Conservation (phyloP, 768 basidiomycete species). For the Mycena metata region DNA sequence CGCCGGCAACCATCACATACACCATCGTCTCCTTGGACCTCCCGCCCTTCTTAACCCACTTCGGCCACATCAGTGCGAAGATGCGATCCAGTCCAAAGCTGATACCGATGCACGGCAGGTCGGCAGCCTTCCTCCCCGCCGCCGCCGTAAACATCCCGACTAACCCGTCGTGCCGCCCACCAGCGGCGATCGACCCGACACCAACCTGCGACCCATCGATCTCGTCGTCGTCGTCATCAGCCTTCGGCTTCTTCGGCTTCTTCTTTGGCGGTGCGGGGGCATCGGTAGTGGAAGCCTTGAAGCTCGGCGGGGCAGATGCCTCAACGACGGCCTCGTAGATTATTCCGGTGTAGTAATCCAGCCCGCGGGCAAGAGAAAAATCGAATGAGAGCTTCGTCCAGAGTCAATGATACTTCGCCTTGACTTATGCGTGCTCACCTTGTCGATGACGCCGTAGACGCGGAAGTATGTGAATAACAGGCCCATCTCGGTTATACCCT, state of each 20-base stretch:
- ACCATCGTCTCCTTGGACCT: slow-evolving; percentile 93
- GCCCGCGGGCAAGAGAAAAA: slow-evolving; percentile 94
- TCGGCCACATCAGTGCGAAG: slow-evolving; percentile 91
- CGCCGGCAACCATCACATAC: slow-evolving; percentile 93
- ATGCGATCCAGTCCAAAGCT: slow-evolving; percentile 95
- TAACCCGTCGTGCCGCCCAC: slow-evolving; percentile 95
- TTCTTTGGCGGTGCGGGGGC: slow-evolving; percentile 47
- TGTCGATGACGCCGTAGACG: slow-evolving; percentile 83
- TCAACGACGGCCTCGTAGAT: slow-evolving; percentile 98
- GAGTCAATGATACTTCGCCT: not conserved
- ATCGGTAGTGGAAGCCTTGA: slow-evolving; percentile 65
- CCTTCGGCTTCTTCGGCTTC: slow-evolving; percentile 61
- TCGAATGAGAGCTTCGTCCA: slow-evolving; percentile 88
- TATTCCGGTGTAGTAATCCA: slow-evolving; percentile 99
- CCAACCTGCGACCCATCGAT: slow-evolving; percentile 94
- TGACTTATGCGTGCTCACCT: slow-evolving; percentile 58
- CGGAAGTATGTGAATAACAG: slow-evolving; percentile 86
- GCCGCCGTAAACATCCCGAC: slow-evolving; percentile 92
- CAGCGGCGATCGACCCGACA: slow-evolving; percentile 99
- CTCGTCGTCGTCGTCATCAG: slow-evolving; percentile 66
- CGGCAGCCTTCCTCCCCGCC: slow-evolving; percentile 74
- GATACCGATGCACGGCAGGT: slow-evolving; percentile 91
- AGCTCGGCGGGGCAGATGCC: slow-evolving; percentile 92
- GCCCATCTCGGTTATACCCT: slow-evolving; percentile 89
- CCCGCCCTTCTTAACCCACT: slow-evolving; percentile 83